Conservation (phyloP, 805 yeast genomes). For the Danielozyma ontarioensis region DNA sequence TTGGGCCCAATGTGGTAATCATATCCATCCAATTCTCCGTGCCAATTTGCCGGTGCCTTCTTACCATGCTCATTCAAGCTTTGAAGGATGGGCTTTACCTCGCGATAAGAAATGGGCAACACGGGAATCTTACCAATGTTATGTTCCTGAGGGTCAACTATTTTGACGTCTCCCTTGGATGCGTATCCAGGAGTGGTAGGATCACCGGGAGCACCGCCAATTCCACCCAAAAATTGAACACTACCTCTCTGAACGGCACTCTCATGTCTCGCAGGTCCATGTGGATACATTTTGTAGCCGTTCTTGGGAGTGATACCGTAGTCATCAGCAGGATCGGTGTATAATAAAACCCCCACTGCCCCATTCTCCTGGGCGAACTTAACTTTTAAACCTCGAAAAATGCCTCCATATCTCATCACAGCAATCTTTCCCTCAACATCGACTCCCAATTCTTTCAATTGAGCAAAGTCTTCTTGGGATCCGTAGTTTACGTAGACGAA, state of each 20-base stretch:
- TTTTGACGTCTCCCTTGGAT: slow-evolving; percentile 2
- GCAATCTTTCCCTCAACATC: slow-evolving; percentile 53
- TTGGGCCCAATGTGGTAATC: slow-evolving; percentile 38
- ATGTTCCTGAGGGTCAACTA: slow-evolving; percentile 15
- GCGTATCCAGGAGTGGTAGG: slow-evolving; percentile 66
- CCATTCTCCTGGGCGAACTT: slow-evolving; percentile 59
- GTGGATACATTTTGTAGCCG: slow-evolving; percentile 55
- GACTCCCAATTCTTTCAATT: slow-evolving; percentile 34
- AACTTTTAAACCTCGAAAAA: slow-evolving; percentile 53
- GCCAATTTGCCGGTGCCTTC: slow-evolving; percentile 25
- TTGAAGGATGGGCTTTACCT: slow-evolving; percentile 38
- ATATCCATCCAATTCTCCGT: slow-evolving; percentile 36
- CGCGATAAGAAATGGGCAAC: slow-evolving; percentile 40
- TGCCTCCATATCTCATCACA: slow-evolving; percentile 47
- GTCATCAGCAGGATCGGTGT: slow-evolving; percentile 58
- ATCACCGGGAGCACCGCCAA: slow-evolving; percentile 58
- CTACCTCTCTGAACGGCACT: slow-evolving; percentile 59
- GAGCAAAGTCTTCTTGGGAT: slow-evolving; percentile 46
- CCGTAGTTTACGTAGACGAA: slow-evolving; percentile 64
- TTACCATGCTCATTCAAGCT: slow-evolving; percentile 35
- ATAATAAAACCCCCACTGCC: slow-evolving; percentile 56
- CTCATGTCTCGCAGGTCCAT: slow-evolving; percentile 63
- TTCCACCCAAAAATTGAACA: slow-evolving; percentile 50
- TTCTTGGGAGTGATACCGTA: slow-evolving; percentile 47
- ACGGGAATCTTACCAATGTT: slow-evolving; percentile 36